Evolutionary conservation across 306 rosid genomes (phyloP).

Genomic region (Mucuna pruriens): DNA sequence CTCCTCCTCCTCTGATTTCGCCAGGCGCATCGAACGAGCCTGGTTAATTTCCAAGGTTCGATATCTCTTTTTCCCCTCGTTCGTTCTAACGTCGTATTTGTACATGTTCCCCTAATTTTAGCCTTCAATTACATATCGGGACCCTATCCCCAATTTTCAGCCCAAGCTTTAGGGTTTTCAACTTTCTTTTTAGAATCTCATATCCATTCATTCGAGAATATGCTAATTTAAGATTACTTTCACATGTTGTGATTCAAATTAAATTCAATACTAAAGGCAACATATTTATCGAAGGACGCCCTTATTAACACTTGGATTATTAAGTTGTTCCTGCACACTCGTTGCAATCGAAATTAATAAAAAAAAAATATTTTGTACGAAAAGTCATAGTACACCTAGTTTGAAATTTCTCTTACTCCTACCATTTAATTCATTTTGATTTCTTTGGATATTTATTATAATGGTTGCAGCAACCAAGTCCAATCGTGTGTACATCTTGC

Average conservation of each 20-base stretch:
- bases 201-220: no score
- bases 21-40: slow-evolving; percentile 76
- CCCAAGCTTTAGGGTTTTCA: neutral
- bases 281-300: neutral
- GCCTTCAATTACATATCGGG: no score
- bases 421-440: neutral
- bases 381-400: neutral
- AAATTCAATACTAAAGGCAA: neutral
- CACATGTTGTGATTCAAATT: neutral
- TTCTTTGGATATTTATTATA: neutral
- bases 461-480: slow-evolving; percentile 85
- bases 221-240: neutral
- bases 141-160: no score
- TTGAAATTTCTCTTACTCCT: slow-evolving; percentile 4
- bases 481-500: slow-evolving; percentile 85
- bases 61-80: neutral
- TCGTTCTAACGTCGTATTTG: neutral
- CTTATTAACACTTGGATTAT: neutral
- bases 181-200: no score
- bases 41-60: slow-evolving; percentile 93
- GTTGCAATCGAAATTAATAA: neutral
- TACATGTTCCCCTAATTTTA: neutral
- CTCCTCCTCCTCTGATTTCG: slow-evolving; percentile 78
- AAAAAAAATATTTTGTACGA: neutral
- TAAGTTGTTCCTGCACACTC: neutral